These are phyloP conservation scores for Fusarium annulatum DNA, from an alignment of 2,329 filamentous ascomycete genomes.

Conservation along the genomic window DNA sequence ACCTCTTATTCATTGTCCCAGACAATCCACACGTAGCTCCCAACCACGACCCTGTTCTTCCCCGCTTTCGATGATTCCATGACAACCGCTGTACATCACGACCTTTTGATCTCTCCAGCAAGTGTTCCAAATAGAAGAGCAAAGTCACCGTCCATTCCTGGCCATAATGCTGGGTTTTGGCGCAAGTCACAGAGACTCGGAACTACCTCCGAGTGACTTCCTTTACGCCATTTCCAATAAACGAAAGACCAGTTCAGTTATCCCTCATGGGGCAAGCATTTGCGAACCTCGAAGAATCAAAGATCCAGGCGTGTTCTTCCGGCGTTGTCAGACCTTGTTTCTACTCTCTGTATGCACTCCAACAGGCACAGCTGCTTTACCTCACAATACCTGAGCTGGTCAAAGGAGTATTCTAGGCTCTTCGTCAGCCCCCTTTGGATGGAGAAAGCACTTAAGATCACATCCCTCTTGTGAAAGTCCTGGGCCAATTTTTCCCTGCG, in stretches of 20 bases:
- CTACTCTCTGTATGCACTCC: too few species aligned
- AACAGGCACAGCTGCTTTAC: too few species aligned
- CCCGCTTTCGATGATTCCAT: accelerated
- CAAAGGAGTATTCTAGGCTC: accelerated
- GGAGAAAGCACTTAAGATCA: not conserved
- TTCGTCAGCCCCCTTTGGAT: accelerated
- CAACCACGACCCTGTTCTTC: not conserved
- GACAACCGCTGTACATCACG: accelerated
- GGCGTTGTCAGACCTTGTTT: too few species aligned
- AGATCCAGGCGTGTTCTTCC: too few species aligned
- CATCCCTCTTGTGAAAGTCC: too few species aligned
- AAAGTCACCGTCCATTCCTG: not conserved
- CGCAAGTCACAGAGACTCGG: not conserved
- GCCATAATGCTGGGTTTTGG: accelerated
- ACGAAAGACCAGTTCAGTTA: accelerated
- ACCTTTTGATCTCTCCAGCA: too few species aligned
- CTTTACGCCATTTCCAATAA: accelerated
- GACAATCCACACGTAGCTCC: too few species aligned
- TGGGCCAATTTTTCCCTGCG: accelerated
- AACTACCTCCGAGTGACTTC: too few species aligned
- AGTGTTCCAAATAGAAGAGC: too few species aligned
- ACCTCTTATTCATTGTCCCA: accelerated
- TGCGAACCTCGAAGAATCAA: accelerated
- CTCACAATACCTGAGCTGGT: too few species aligned
- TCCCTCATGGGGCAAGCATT: too few species aligned